Evolutionary conservation across 139 green algal species (phyloP).

Genomic region (Chlamydomonas incerta): DNA sequence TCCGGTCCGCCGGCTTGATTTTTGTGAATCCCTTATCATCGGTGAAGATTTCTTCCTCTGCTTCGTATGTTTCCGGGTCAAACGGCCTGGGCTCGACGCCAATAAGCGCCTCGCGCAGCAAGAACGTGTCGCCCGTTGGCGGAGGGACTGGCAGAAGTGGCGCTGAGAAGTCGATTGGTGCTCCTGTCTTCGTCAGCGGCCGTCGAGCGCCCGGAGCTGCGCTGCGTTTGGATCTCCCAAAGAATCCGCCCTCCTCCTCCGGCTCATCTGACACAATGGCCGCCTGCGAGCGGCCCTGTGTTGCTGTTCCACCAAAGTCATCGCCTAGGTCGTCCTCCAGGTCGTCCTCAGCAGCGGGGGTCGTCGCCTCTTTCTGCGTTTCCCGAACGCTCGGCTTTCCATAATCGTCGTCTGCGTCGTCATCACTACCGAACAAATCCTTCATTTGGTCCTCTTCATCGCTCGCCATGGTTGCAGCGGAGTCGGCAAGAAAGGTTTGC

Average conservation of each 20-base stretch:
- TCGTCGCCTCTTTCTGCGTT: neutral
- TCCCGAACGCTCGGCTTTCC: neutral
- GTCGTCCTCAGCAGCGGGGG: constrained; percentile 35
- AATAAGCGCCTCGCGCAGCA: constrained; percentile 77
- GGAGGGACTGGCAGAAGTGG: constrained; percentile 52
- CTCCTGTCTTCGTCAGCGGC: constrained; percentile 4
- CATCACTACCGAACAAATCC: constrained; percentile 61
- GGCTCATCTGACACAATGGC: constrained; percentile 25
- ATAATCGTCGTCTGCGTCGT: constrained; percentile 44
- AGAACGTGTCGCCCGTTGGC: constrained; percentile 42
- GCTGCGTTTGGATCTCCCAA: neutral
- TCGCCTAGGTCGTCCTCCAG: constrained; percentile 52
- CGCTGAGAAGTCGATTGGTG: constrained; percentile 53
- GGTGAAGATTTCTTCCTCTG: constrained; percentile 51
- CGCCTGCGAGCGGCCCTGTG: neutral
- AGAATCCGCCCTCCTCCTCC: neutral
- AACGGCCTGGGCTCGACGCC: constrained; percentile 74
- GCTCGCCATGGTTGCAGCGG: constrained; percentile 3
- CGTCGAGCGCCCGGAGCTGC: neutral
- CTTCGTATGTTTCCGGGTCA: constrained; percentile 67
- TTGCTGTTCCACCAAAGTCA: neutral
- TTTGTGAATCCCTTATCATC: constrained; percentile 56
- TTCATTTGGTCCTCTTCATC: constrained; percentile 47
- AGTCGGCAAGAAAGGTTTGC: no score
- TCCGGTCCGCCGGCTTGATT: constrained; percentile 44